These are phyloP conservation scores for Botrytis fabae DNA, from an alignment of 2,329 filamentous ascomycete species.

Conservation along the genomic window DNA sequence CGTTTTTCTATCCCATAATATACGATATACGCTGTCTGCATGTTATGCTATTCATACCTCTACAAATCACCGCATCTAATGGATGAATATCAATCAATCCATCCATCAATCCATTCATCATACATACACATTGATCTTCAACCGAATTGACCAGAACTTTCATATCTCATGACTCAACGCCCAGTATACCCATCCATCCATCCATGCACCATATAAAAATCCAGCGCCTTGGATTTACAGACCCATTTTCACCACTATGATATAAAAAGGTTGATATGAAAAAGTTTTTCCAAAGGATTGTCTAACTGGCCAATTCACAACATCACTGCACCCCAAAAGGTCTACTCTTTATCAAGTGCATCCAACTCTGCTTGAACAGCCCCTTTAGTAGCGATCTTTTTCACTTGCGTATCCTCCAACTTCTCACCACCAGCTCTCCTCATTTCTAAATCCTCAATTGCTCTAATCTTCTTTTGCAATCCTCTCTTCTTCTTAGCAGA, in stretches of 20 bases:
- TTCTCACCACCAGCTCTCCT: slow-evolving; percentile 91
- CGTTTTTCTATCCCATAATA: no score
- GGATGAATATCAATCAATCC: not conserved
- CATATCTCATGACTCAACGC: slow-evolving; percentile 4
- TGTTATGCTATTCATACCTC: no score
- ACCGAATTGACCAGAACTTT: not conserved
- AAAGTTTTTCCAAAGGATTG: slow-evolving; percentile 11
- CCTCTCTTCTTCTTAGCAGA: slow-evolving; percentile 93
- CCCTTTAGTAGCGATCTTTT: slow-evolving; percentile 92
- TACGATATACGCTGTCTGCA: no score
- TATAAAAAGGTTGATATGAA: slow-evolving; percentile 12
- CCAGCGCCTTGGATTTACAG: not conserved
- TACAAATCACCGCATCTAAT: not conserved
- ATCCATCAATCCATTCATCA: not conserved
- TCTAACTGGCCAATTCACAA: not conserved
- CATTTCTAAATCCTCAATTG: slow-evolving; percentile 98
- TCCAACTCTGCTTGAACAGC: slow-evolving; percentile 82
- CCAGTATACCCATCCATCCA: not conserved
- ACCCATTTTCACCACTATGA: slow-evolving; percentile 11
- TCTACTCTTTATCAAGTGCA: slow-evolving; percentile 35
- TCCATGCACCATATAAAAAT: not conserved
- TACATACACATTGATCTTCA: not conserved
- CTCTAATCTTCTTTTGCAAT: slow-evolving; percentile 93
- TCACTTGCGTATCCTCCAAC: slow-evolving; percentile 95
- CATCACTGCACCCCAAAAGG: not conserved